phyloP scores from a whole-genome alignment of 2,329 filamentous ascomycete genomes.

The Cladophialophora bantiana region DNA sequence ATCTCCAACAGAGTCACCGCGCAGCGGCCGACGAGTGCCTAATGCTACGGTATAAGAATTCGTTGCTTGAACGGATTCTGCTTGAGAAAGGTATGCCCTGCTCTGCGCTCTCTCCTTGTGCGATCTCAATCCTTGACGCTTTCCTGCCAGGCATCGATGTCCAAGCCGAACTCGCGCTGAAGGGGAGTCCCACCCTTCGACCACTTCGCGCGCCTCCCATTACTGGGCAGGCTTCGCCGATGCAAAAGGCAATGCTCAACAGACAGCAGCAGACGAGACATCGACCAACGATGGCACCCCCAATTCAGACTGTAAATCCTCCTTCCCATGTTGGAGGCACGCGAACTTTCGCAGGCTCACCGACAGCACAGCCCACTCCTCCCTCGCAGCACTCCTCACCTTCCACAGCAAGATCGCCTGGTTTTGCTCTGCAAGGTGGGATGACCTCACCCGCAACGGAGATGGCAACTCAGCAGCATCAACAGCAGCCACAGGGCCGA shows the following conservation, averaged over 20 bases:
- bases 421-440: slow-evolving; percentile 65
- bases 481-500: slow-evolving; percentile 51
- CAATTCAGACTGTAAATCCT: slow-evolving; percentile 46
- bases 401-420: slow-evolving; percentile 67
- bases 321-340: slow-evolving; percentile 43
- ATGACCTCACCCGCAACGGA: slow-evolving; percentile 68
- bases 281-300: slow-evolving; percentile 40
- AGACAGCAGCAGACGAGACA: slow-evolving; percentile 62
- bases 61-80: slow-evolving; percentile 89
- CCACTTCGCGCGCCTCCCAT: slow-evolving; percentile 62
- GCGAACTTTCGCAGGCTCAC: slow-evolving; percentile 39
- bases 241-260: slow-evolving; percentile 82
- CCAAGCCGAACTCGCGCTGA: slow-evolving; percentile 90
- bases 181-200: slow-evolving; percentile 81
- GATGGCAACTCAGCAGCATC: slow-evolving; percentile 59
- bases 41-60: slow-evolving; percentile 99
- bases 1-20: slow-evolving; percentile 90
- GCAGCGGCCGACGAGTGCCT: slow-evolving; percentile 94
- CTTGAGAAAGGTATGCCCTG: slow-evolving; percentile 81
- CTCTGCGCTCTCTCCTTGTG: background rate
- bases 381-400: slow-evolving; percentile 79
- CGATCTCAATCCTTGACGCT: background rate
- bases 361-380: slow-evolving; percentile 71
- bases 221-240: slow-evolving; percentile 75
- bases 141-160: slow-evolving; percentile 83